Evolutionary conservation across 2,329 filamentous ascomycete species (phyloP), one percentile per base, ranked within the genome.

Genomic region (Calonectria henricotiae): DNA sequence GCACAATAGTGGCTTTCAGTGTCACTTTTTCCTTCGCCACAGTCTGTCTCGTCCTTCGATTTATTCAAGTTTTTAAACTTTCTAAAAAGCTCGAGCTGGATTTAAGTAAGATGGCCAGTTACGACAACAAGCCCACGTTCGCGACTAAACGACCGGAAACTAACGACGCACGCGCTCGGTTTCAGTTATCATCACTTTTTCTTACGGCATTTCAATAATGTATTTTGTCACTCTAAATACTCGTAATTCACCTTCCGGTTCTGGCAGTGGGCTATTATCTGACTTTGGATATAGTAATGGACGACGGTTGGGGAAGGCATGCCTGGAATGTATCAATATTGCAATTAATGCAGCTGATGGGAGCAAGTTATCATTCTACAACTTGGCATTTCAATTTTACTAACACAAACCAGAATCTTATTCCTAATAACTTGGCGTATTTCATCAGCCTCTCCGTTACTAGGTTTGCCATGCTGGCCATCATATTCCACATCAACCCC

Each of bases 391-490:
- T 0, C 6, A 23, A n/a, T 47, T 25, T 4, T 17, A 11, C 60
- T 62, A 27, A 49, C 43, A 12, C 5, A 23, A 35, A 37, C 4
- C 20, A 63, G 61, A 35, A 17, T 23, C n/a, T 49, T 13, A 44
- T 63, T 2, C 43, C 61, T 4, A 63, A 49, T 17, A 63, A 32
- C 27, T n/a, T 63, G 32, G 6, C 44, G 1, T 63, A 63, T 41
- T 39, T 63, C 20, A 63, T 63, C 3, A 5, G 20, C 23, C 61
- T 46, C 11, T 63, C 44, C 44, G 17, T 63, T 15, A 63, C 61
- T 17, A 63, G 44, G n/a, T 47, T 63, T 15, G 43, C 43, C 30
- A 63, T 63, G 61, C 55, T 63, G 12, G 43, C 61, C 23, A 43
- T 49, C 32, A 5, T 49, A 5, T 63, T 37, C 32, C n/a, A 49